Evolutionary conservation across 2,329 filamentous ascomycete genomes (phyloP), one percentile per base, ranked within the genome.

Genomic region (Shiraia sp.): DNA sequence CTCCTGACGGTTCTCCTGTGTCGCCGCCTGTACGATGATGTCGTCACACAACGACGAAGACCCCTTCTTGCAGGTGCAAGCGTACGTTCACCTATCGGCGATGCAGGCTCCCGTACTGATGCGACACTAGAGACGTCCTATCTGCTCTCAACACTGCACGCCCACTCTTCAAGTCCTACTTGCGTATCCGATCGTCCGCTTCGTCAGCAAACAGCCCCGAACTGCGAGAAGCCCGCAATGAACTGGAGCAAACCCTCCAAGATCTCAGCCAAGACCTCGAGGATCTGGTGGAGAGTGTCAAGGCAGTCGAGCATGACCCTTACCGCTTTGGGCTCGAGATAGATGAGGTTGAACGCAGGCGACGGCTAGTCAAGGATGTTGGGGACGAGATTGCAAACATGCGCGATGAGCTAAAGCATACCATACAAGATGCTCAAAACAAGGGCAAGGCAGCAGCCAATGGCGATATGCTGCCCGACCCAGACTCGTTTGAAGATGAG

Each of bases 151-250:
- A 86, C 53, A 83, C 82, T 10, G 87, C 89, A 38, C 86, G 92
- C 8, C 86, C 91, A 37, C 84, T 96, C 42, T 96, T 96, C 78
- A 85, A 88, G 51, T 96, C 91, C 12, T 99, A 96, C 76, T 81
- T 96, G 30, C 92, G 93, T 65, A 99, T 99, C 73, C 89, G 90
- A 64, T 93, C 90, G 32, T 85, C 95, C 17, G 81, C 85, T 45
- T 85, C 85, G 28, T 80, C 82, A 7, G 74, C 85, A 10, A 77
- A 78, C 30, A 91, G 88, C 13, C 66, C 66, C 27, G 82, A 86
- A 67, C 79, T 85, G 13, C 70, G 76, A 31, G 81, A 85, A 73
- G 78, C 82, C 4, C 80, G 82, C 42, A 68, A 71, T 30, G 93
- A 99, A 68, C 88, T 99, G 45, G 82, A 88, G 63, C 83, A 86